Evolutionary conservation across 129 eudicot genomes (phyloP).

Genomic region (Flaveria trinervia): DNA sequence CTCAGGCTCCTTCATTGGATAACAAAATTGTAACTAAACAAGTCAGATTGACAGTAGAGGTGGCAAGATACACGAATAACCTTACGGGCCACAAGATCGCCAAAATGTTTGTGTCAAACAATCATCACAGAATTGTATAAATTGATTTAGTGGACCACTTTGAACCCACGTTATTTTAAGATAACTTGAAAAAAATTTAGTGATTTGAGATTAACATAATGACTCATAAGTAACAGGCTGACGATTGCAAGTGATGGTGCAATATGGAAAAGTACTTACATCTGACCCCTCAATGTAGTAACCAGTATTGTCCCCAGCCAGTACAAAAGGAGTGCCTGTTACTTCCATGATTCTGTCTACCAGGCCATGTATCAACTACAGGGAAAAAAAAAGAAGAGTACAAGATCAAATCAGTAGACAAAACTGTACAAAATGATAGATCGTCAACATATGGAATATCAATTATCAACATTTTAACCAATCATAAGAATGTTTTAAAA

Average conservation of each 20-base stretch:
- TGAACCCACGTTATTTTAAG: neutral
- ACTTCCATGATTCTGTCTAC: conserved; percentile 91
- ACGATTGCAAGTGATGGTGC: neutral
- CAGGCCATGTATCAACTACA: conserved; percentile 86
- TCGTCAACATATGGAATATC: neutral
- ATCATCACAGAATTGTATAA: neutral
- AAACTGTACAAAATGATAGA: conserved; percentile 13
- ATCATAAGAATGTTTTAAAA: neutral
- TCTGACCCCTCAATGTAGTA: conserved; percentile 69
- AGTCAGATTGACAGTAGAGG: neutral
- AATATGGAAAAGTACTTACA: conserved; percentile 40
- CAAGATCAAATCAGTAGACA: neutral
- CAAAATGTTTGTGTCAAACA: neutral
- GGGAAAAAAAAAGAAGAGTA: neutral
- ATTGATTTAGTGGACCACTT: neutral
- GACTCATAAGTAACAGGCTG: neutral
- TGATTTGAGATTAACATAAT: conserved; percentile 10
- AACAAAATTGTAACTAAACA: conserved; percentile 11
- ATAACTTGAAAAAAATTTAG: neutral
- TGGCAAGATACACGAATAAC: neutral
- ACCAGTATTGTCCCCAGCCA: conserved; percentile 66
- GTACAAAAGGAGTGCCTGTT: conserved; percentile 64
- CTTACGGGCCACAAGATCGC: neutral
- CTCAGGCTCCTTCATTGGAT: conserved; percentile 68
- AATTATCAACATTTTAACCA: neutral